Base-by-base conservation (phyloP, 2,329 filamentous ascomycete genomes). In the Cladophialophora yegresii region DNA sequence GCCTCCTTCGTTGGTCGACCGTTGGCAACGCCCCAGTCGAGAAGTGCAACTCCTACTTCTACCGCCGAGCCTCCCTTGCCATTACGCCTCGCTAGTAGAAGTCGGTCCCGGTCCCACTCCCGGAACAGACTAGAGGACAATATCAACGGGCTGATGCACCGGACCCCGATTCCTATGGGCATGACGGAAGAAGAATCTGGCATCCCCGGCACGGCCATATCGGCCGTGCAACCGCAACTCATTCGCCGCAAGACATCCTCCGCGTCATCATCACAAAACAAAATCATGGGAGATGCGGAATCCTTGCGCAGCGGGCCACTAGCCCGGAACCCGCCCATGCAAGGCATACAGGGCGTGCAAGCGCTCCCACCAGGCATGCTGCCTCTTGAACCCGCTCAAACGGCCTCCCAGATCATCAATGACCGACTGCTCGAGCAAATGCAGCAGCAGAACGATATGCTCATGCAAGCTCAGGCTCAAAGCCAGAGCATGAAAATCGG, bases 1-100 rank as follows among this genome's bases (percentile, higher is more conserved):
- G 58, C 58, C 32, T 64, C 62, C 20, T 64, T 64, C 40, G 23
- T 55, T 9, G 62, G 62, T 12, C 50, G 57, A 40, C 62, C 57
- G 16, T 16, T 58, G 12, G 43, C 32, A n/a, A 26, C n/a, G n/a
- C 20, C 43, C 5, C 40, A n/a, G 43, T 33, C 43, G 7, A 16
- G 40, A 9, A 22, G 40, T 8, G 9, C 26, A 4, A 49, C 30
- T 32, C 20, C 45, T n/a, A 20, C 47, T 47, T 16, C 23, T 53
- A 10, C 22, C 28, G 40, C 26, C 16, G 33, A 40, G 12, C 4
- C 36, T 54, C n/a, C 20, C 47, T 16, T 43, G 16, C 36, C 36
- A n/a, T n/a, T 43, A 43, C 36, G 36, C 6, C 36, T 43, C 16
- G 16, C 36, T 3, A 43, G 16, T 16, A 43, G 36, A 40, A 59